Conservation (phyloP, 1,139 yeast species). For the Suhomyces ambrosiae region DNA sequence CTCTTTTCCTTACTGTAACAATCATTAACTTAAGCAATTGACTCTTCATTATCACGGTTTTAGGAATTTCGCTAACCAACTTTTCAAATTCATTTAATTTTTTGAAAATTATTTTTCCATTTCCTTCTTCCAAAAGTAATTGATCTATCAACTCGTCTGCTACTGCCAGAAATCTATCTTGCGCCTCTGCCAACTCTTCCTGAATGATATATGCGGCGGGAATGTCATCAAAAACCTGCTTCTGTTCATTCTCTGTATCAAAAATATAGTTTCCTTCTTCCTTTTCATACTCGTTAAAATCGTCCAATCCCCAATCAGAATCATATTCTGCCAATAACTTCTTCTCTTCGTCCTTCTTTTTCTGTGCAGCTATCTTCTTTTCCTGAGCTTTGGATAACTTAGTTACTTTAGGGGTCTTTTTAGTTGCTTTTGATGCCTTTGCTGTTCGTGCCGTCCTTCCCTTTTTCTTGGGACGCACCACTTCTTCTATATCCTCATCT, state of each 20-base stretch:
- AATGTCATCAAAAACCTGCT: constrained; percentile 26
- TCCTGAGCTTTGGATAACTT: constrained; percentile 16
- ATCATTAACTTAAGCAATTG: constrained; percentile 36
- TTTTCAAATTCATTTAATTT: constrained; percentile 22
- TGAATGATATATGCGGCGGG: constrained; percentile 28
- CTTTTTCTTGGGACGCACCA: constrained; percentile 10
- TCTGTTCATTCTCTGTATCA: constrained; percentile 36
- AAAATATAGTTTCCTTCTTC: constrained; percentile 39
- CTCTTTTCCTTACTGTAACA: constrained; percentile 33
- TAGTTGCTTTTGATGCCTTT: constrained; percentile 2
- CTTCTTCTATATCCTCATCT: constrained; percentile 15
- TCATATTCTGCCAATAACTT: constrained; percentile 31
- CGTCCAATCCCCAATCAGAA: constrained; percentile 50
- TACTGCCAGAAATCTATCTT: constrained; percentile 23
- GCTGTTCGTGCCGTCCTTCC: constrained; percentile 6
- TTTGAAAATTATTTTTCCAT: constrained; percentile 20
- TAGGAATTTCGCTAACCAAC: constrained; percentile 27
- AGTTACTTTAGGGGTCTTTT: constrained; percentile 5
- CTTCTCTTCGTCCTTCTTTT: constrained; percentile 25
- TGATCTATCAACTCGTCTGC: constrained; percentile 22
- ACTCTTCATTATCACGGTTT: constrained; percentile 33
- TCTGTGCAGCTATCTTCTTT: constrained; percentile 22
- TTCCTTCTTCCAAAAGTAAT: constrained; percentile 19
- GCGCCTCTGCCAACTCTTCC: constrained; percentile 20
- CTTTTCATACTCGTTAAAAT: constrained; percentile 20